phyloP scores from a whole-genome alignment of 352 stramenopile genomes.

The Globisporangium spiculum region DNA sequence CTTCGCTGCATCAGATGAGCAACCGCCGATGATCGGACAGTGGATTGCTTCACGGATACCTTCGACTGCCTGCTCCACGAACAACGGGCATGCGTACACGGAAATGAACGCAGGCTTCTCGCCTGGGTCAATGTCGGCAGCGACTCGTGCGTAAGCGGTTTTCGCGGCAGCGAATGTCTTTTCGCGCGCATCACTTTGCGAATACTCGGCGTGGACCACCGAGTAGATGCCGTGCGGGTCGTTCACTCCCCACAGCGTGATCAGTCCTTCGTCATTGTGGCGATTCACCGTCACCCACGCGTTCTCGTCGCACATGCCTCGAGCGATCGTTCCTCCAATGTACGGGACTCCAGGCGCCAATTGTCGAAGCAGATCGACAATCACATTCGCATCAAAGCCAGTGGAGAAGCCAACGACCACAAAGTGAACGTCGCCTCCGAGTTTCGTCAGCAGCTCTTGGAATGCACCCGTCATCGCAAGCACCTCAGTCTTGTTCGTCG shows the following conservation, averaged over 20 bases:
- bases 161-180: constrained; percentile 77
- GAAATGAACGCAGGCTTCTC: constrained; percentile 80
- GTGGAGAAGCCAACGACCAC: constrained; percentile 85
- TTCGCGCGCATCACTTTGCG: constrained; percentile 71
- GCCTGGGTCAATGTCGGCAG: constrained; percentile 49
- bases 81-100: constrained; percentile 77
- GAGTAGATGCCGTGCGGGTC: constrained; percentile 81
- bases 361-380: constrained; percentile 71
- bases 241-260: constrained; percentile 86
- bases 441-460: constrained; percentile 76
- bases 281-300: constrained; percentile 87
- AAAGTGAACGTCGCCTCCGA: constrained; percentile 78
- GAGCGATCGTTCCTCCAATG: constrained; percentile 80
- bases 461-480: constrained; percentile 76
- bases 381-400: constrained; percentile 70
- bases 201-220: constrained; percentile 78
- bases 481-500: constrained; percentile 68
- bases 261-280: constrained; percentile 76
- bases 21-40: constrained; percentile 81
- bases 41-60: constrained; percentile 77
- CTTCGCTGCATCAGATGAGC: constrained; percentile 74
- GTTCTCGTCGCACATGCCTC: constrained; percentile 85
- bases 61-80: constrained; percentile 80
- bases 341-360: constrained; percentile 77
- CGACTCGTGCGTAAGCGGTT: constrained; percentile 52